Percentiles rank a stretch among this genome's conserved stretches.
Evolutionary conservation across 2,329 filamentous ascomycete genomes (phyloP).

Genomic region (Madurella mycetomatis): DNA sequence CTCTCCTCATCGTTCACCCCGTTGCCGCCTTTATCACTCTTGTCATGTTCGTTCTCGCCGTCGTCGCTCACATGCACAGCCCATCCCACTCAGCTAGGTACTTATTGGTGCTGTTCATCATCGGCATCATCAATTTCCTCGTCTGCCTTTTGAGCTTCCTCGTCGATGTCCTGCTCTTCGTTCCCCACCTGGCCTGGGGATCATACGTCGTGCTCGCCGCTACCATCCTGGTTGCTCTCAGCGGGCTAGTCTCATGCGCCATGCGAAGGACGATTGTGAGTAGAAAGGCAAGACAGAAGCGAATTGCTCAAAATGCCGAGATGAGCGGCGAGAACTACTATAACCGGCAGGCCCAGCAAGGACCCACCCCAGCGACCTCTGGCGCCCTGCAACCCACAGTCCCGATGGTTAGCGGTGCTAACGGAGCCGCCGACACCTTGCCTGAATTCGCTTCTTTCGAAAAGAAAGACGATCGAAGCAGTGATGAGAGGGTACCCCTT

Average conservation of each 20-base stretch:
- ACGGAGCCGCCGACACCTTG: slow-evolving; percentile 45
- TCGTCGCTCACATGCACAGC: slow-evolving; percentile 77
- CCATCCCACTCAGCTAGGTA: slow-evolving; percentile 88
- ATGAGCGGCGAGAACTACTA: slow-evolving; percentile 97
- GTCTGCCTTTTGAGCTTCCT: slow-evolving; percentile 83
- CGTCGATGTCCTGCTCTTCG: slow-evolving; percentile 89
- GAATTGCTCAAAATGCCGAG: slow-evolving; percentile 89
- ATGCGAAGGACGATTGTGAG: slow-evolving; percentile 91
- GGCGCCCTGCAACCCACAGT: slow-evolving; percentile 53
- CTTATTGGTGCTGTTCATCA: slow-evolving; percentile 76
- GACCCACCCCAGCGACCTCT: slow-evolving; percentile 36
- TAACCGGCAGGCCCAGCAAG: slow-evolving; percentile 59
- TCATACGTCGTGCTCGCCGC: slow-evolving; percentile 89
- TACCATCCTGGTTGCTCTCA: slow-evolving; percentile 76
- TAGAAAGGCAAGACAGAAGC: slow-evolving; percentile 86
- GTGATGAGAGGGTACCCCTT: slow-evolving; percentile 67
- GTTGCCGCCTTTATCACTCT: slow-evolving; percentile 83
- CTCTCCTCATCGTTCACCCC: slow-evolving; percentile 88
- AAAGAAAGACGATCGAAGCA: slow-evolving; percentile 55
- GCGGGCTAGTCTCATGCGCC: slow-evolving; percentile 82
- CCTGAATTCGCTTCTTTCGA: slow-evolving; percentile 63
- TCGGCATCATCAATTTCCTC: slow-evolving; percentile 79
- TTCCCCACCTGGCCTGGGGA: slow-evolving; percentile 90
- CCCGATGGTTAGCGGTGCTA: slow-evolving; percentile 52
- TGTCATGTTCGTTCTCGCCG: slow-evolving; percentile 74